Conservation (phyloP, 208 protist species). For the Kentomonas sorsogonicus region DNA sequence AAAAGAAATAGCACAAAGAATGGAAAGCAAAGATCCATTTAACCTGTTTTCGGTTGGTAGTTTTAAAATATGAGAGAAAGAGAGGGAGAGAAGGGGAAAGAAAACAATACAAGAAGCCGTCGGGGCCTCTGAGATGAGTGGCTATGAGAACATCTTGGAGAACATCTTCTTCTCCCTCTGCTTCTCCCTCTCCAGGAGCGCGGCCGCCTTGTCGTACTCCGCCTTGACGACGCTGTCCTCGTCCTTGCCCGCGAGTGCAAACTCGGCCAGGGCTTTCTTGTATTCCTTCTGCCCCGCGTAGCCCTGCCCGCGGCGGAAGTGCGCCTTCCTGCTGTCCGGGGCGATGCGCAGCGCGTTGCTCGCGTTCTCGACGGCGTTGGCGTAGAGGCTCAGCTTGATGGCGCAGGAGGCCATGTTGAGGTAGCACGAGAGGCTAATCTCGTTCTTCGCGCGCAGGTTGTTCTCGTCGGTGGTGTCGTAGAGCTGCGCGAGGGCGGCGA, state of each 20-base stretch:
- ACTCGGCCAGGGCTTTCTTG: constrained; percentile 37
- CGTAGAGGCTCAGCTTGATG: constrained; percentile 56
- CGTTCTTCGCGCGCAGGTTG: constrained; percentile 35
- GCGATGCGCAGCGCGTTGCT: constrained; percentile 44
- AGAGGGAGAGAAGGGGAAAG: constrained; percentile 2
- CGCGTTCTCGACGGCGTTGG: constrained; percentile 67
- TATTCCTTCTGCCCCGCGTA: constrained; percentile 4
- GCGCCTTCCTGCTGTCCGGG: constrained; percentile 52
- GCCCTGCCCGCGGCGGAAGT: constrained; percentile 62
- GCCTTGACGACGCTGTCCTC: constrained; percentile 41
- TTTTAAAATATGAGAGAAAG: constrained; percentile 3
- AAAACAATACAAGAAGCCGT: neutral
- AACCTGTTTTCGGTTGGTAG: neutral
- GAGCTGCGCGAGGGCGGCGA: constrained; percentile 57
- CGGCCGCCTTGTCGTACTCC: constrained; percentile 34
- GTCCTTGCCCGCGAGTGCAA: constrained; percentile 37
- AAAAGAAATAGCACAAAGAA: too few relatives aligned
- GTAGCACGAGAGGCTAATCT: constrained; percentile 74
- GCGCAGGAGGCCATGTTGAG: constrained; percentile 77
- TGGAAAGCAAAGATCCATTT: too few relatives aligned
- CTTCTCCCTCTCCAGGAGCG: constrained; percentile 32
- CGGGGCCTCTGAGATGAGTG: neutral
- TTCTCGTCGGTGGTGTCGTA: constrained; percentile 64
- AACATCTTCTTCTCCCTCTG: constrained; percentile 68
- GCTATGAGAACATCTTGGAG: constrained; percentile 67